A percentile compares a stretch with the other conserved stretches of the same genome.
phyloP scores from a whole-genome alignment of 2,329 filamentous ascomycete genomes.

The Fusarium pininemorale region DNA sequence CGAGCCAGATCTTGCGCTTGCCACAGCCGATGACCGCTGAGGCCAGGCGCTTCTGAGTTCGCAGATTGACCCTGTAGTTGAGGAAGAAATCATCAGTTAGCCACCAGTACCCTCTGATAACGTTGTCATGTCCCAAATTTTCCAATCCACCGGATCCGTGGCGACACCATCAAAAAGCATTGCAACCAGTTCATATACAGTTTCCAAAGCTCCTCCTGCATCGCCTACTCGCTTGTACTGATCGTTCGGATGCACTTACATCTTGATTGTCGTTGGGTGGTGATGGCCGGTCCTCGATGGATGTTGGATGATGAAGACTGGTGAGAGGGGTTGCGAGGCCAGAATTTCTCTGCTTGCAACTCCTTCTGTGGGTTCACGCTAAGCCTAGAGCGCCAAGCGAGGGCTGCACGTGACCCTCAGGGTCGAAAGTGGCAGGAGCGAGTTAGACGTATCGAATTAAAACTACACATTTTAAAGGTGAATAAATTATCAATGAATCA shows the following conservation, averaged over 20 bases:
- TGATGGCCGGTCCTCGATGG: slow-evolving; percentile 55
- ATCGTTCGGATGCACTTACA: slow-evolving; percentile 50
- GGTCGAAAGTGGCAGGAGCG: background rate
- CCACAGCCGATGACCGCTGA: slow-evolving; percentile 98
- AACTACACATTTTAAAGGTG: background rate
- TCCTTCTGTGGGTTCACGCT: slow-evolving; percentile 52
- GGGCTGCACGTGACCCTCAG: slow-evolving; percentile 41
- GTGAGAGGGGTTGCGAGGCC: slow-evolving; percentile 51
- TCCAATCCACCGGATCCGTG: slow-evolving; percentile 10
- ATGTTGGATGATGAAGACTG: slow-evolving; percentile 50
- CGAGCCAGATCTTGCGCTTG: slow-evolving; percentile 99
- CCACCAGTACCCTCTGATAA: slow-evolving; percentile 34
- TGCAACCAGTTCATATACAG: slow-evolving; percentile 19
- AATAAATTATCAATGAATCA: background rate
- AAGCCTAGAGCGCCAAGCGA: slow-evolving; percentile 49
- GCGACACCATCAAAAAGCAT: slow-evolving; percentile 34
- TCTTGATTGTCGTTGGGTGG: slow-evolving; percentile 55
- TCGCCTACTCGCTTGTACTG: slow-evolving; percentile 20
- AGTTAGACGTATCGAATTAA: background rate
- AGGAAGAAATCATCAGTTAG: slow-evolving; percentile 42
- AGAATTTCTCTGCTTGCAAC: slow-evolving; percentile 53
- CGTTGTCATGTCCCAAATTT: background rate
- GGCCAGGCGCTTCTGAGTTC: slow-evolving; percentile 99
- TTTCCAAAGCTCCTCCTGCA: slow-evolving; percentile 19
- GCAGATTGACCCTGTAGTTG: slow-evolving; percentile 90